Conservation (phyloP, 2,329 filamentous ascomycete genomes). For the Xylaria sp. region DNA sequence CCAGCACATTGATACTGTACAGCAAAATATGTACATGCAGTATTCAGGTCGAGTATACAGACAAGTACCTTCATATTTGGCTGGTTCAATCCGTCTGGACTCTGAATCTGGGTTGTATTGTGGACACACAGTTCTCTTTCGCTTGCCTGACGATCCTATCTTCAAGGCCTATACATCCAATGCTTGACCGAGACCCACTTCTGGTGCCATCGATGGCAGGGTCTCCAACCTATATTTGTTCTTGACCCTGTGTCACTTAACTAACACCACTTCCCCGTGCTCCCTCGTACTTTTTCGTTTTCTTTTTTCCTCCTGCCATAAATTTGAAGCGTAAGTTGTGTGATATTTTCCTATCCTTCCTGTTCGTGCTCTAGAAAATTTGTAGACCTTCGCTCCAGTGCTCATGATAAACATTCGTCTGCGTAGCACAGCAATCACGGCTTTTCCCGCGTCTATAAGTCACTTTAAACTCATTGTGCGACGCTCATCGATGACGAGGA, state of each 20-base stretch:
- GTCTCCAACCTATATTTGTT: constrained; percentile 17
- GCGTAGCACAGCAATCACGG: constrained; percentile 1
- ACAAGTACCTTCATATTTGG: constrained; percentile 10
- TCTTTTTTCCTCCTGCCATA: background rate
- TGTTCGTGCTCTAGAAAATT: background rate
- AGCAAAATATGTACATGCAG: constrained; percentile 8
- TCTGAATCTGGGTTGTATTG: constrained; percentile 32
- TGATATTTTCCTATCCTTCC: background rate
- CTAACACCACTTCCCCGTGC: background rate
- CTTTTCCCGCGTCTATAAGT: background rate
- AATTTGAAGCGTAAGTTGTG: constrained; percentile 1
- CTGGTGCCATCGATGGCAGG: constrained; percentile 15
- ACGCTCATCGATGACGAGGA: background rate
- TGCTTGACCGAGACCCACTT: constrained; percentile 38
- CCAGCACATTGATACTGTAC: constrained; percentile 33
- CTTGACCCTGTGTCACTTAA: constrained; percentile 13
- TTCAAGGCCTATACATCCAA: constrained; percentile 30
- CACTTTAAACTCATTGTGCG: background rate
- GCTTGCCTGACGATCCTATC: constrained; percentile 20
- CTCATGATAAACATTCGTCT: no score
- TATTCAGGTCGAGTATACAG: constrained; percentile 21
- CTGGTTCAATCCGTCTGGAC: constrained; percentile 9
- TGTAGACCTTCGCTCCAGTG: background rate
- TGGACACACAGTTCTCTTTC: constrained; percentile 23
- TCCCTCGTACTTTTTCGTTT: background rate